Conservation (phyloP, 2,329 filamentous ascomycete species). For the Hypoxylon sp. region DNA sequence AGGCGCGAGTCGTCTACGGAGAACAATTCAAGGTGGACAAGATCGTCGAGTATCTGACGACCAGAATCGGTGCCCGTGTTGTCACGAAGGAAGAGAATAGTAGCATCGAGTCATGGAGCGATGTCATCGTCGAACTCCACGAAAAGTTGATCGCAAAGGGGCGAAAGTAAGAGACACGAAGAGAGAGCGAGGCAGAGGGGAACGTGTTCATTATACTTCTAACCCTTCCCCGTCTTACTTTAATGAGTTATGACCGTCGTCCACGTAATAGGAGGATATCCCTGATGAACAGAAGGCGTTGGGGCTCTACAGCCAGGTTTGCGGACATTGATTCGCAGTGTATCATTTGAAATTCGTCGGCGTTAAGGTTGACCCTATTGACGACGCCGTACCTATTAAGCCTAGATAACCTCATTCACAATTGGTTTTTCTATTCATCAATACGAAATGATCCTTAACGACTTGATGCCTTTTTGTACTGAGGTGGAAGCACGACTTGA, state of each 20-base stretch:
- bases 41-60: conserved; percentile 77
- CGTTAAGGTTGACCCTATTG: background rate
- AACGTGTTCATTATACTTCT: background rate
- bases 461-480: background rate
- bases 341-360: conserved; percentile 1
- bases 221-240: background rate
- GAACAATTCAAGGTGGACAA: conserved; percentile 81
- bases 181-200: no score
- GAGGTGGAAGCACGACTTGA: background rate
- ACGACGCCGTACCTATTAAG: background rate
- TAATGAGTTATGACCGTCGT: conserved; percentile 35
- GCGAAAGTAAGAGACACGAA: conserved; percentile 62
- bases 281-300: conserved; percentile 25
- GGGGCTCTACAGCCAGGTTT: conserved; percentile 15
- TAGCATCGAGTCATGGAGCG: conserved; percentile 62
- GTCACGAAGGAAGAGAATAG: conserved; percentile 53
- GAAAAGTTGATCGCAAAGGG: conserved; percentile 68
- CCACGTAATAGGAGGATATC: conserved; percentile 2
- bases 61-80: conserved; percentile 61
- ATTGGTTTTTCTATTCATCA: background rate
- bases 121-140: conserved; percentile 67
- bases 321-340: conserved; percentile 1
- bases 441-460: no score
- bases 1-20: conserved; percentile 78
- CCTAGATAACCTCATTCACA: background rate